Percentiles rank a stretch among this genome's conserved stretches.
Evolutionary conservation across 495 filamentous ascomycete species (phyloP).

Genomic region (Evansstolkia leycettana): DNA sequence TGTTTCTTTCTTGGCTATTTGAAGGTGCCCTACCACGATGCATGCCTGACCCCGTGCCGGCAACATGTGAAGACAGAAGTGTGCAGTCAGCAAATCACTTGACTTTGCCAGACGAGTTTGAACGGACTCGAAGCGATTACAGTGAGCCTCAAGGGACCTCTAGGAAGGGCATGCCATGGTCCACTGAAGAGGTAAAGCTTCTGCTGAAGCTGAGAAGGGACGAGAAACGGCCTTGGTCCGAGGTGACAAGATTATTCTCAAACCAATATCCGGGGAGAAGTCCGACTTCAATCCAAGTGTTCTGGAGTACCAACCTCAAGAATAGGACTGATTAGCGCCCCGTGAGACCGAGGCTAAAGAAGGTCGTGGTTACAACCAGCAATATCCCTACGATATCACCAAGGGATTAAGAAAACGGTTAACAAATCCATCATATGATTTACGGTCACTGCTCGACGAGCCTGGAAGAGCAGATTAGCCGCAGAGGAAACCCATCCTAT

Average conservation of each 20-base stretch:
- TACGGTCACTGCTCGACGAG: too few species aligned
- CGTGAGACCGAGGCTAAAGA: not conserved
- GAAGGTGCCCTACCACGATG: conserved; percentile 9
- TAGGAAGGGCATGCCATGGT: conserved; percentile 10
- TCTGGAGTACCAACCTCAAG: conserved; percentile 11
- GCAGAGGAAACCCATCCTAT: too few species aligned
- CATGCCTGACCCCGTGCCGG: conserved; percentile 3
- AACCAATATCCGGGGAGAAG: conserved; percentile 10
- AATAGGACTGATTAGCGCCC: conserved; percentile 4
- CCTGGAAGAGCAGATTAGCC: too few species aligned
- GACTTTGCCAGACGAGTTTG: not conserved
- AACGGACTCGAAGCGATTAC: not conserved
- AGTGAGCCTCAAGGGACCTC: conserved; percentile 3
- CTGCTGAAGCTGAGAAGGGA: conserved; percentile 13
- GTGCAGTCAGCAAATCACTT: conserved; percentile 2
- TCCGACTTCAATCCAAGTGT: conserved; percentile 11
- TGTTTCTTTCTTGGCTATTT: conserved; percentile 14
- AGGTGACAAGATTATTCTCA: conserved; percentile 13
- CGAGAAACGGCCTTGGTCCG: conserved; percentile 10
- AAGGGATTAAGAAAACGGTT: too few species aligned
- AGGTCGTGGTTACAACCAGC: too few species aligned
- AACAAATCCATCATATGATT: too few species aligned
- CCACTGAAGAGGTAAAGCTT: conserved; percentile 10
- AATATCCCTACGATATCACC: too few species aligned
- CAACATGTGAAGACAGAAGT: conserved; percentile 6